Base-by-base conservation (phyloP, 176 grass and related monocot genomes). In the Microstegium vimineum region DNA sequence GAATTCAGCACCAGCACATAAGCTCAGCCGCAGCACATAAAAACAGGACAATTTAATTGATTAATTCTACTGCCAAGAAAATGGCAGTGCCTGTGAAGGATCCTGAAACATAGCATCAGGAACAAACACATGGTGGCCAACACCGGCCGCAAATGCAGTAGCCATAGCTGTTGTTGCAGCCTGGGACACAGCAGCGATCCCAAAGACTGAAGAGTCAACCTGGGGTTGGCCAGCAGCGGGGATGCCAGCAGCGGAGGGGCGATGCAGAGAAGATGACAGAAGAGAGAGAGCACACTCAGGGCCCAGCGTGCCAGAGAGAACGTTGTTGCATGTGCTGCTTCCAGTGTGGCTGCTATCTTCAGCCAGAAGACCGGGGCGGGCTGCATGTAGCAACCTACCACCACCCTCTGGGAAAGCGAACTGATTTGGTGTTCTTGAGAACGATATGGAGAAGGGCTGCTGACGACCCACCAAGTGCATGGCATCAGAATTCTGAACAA, bases 231-330 rank as follows among this genome's bases (percentile, higher is more conserved):
- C 57, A 56, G 57, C n/a, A 0, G 5, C 20, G 34, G 43, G 31
- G n/a, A 84, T 73, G 42, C 71, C 34, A 25, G 67, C 36, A 16
- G 32, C 13, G 14, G 74, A 88, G 72, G 82, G 67, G 32, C 26
- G 66, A 62, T 87, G 66, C 56, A 82, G 62, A 15, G 91, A 83
- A 2, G 89, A 90, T 97, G 94, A 97, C 91, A 97, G 94, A 97
- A 97, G 94, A 97, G 94, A 97, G 94, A 94, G 91, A 97, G 89
- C 94, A 94, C 85, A 89, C 83, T 94, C 82, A 0, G 94, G 92
- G 82, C 71, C 85, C 36, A 90, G 81, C 4, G 73, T 80, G 35
- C 60, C 60, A 9, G 85, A 78, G 69, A 85, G 30, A 28, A 59
- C 65, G 14, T 78, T 45, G 27, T 78, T 45, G 22, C 71, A 45